phyloP scores from a whole-genome alignment of 2,329 filamentous ascomycete genomes.

The Amesomyces nigricolor region DNA sequence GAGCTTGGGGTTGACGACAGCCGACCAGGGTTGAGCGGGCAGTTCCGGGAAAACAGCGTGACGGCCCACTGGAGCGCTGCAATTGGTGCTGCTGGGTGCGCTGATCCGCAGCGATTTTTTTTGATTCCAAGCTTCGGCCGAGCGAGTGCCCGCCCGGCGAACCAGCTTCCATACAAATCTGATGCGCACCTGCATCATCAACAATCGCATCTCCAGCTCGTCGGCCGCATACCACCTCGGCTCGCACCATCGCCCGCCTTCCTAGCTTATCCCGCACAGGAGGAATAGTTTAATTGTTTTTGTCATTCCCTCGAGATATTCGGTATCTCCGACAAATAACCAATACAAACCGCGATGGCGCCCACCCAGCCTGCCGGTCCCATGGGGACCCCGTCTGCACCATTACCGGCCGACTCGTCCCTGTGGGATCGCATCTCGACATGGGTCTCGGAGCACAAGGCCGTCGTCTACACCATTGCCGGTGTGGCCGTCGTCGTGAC shows the following conservation, averaged over 20 bases:
- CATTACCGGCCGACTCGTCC: slow-evolving; percentile 56
- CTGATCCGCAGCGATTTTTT: slow-evolving; percentile 21
- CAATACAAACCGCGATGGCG: slow-evolving; percentile 31
- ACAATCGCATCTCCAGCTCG: slow-evolving; percentile 1
- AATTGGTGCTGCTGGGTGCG: slow-evolving; percentile 19
- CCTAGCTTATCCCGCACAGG: background rate
- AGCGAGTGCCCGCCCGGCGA: slow-evolving; percentile 2
- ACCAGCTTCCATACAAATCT: slow-evolving; percentile 2
- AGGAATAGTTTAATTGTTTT: slow-evolving; percentile 12
- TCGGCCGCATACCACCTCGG: slow-evolving; percentile 5
- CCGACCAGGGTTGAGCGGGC: background rate
- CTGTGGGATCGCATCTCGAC: slow-evolving; percentile 84
- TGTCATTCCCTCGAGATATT: slow-evolving; percentile 19
- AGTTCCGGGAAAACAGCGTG: slow-evolving; percentile 17
- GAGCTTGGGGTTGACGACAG: too few species aligned
- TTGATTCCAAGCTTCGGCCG: slow-evolving; percentile 19
- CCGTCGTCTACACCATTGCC: slow-evolving; percentile 90
- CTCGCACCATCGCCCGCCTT: slow-evolving; percentile 5
- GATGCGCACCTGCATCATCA: slow-evolving; percentile 21
- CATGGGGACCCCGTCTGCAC: slow-evolving; percentile 39
- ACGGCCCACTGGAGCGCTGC: slow-evolving; percentile 11
- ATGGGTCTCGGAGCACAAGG: slow-evolving; percentile 95
- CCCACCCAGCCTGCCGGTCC: slow-evolving; percentile 43
- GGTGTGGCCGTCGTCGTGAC: slow-evolving; percentile 89
- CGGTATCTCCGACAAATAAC: slow-evolving; percentile 18